phyloP scores from a whole-genome alignment of 768 basidiomycete species.

The Candolleomyces aberdarensis region DNA sequence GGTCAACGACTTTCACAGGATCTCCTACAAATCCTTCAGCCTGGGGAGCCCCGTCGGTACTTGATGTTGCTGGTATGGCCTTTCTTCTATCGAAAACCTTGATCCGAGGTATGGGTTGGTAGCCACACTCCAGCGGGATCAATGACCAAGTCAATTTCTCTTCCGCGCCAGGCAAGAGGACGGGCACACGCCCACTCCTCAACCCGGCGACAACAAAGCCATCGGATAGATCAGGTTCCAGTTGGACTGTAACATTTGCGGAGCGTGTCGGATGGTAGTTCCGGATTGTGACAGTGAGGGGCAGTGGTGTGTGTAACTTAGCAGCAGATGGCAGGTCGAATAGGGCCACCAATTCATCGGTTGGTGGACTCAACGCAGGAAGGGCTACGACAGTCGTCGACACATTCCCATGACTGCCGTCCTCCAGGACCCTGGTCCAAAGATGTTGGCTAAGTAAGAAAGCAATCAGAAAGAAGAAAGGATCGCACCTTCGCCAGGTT shows the following conservation, averaged over 20 bases:
- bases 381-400: constrained; percentile 52
- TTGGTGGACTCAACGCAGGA: constrained; percentile 60
- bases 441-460: background rate
- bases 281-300: constrained; percentile 57
- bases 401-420: constrained; percentile 40
- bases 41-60: constrained; percentile 23
- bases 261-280: constrained; percentile 63
- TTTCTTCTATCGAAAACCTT: constrained; percentile 53
- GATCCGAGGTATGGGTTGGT: constrained; percentile 58
- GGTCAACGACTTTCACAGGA: constrained; percentile 51
- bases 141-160: constrained; percentile 64
- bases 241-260: constrained; percentile 65
- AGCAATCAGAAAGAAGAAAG: constrained; percentile 4
- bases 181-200: constrained; percentile 60
- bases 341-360: constrained; percentile 62
- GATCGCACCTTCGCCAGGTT: constrained; percentile 60
- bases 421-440: constrained; percentile 39
- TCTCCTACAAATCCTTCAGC: constrained; percentile 44
- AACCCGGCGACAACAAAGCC: constrained; percentile 83
- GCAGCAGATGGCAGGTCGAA: constrained; percentile 61
- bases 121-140: constrained; percentile 73
- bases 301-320: constrained; percentile 57
- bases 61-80: constrained; percentile 21
- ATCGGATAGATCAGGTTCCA: constrained; percentile 67
- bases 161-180: constrained; percentile 73